A percentile compares a stretch with the other conserved stretches of the same genome.
Conservation (phyloP, 2,329 filamentous ascomycete species). For the Pyrenochaeta sp. region DNA sequence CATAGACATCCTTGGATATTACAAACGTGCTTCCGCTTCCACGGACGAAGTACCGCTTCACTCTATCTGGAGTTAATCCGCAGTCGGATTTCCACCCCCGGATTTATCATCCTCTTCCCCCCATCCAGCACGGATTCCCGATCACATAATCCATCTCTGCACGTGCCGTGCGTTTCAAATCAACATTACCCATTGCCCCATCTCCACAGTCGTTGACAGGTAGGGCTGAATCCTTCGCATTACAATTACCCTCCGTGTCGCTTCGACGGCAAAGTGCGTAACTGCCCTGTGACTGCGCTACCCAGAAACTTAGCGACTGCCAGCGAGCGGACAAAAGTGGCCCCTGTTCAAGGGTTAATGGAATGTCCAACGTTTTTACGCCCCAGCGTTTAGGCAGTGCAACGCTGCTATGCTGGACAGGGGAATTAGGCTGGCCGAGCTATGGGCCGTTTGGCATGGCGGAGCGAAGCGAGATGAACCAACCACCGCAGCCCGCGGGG, state of each 20-base stretch:
- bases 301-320: not conserved
- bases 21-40: too few species aligned
- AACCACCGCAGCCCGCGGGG: too few species aligned
- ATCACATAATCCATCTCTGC: too few species aligned
- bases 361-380: not conserved
- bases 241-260: not conserved
- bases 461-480: not conserved
- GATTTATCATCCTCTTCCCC: not conserved
- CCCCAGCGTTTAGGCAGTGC: constrained; percentile 2
- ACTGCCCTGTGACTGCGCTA: not conserved
- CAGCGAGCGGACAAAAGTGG: not conserved
- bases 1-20: not conserved
- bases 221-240: not conserved
- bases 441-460: not conserved
- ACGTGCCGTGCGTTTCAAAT: too few species aligned
- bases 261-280: too few species aligned
- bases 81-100: not conserved
- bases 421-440: not conserved
- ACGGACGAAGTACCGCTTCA: not conserved
- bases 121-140: not conserved
- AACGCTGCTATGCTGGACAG: constrained; percentile 1
- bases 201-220: not conserved
- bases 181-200: not conserved
- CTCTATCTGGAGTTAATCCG: not conserved
- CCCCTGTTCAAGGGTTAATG: not conserved